A percentile compares a stretch with the other conserved stretches of the same genome.
phyloP scores from a whole-genome alignment of 805 yeast genomes.

The Zygotorulaspora sp. region DNA sequence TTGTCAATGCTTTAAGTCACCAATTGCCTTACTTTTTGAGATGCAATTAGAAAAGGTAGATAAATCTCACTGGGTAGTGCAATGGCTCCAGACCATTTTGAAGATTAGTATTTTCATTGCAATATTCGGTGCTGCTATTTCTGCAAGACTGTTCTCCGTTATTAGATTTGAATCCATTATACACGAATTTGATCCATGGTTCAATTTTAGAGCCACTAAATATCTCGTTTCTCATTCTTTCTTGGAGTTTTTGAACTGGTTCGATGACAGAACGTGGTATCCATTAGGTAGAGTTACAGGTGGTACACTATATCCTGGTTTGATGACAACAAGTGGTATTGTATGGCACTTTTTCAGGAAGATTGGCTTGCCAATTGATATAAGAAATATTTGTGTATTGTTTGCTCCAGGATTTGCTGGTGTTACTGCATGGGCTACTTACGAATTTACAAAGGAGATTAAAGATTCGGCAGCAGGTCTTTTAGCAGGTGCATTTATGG shows the following conservation, averaged over 20 bases:
- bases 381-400: slow-evolving; percentile 91
- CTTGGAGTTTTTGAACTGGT: slow-evolving; percentile 94
- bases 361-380: slow-evolving; percentile 79
- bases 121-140: slow-evolving; percentile 86
- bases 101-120: slow-evolving; percentile 65
- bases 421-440: slow-evolving; percentile 84
- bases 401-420: slow-evolving; percentile 97
- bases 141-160: slow-evolving; percentile 92
- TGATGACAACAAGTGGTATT: slow-evolving; percentile 95
- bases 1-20: background rate
- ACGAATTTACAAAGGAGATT: slow-evolving; percentile 81
- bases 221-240: slow-evolving; percentile 78
- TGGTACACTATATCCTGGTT: slow-evolving; percentile 95
- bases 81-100: slow-evolving; percentile 35
- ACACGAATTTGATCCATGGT: slow-evolving; percentile 97
- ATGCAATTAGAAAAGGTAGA: slow-evolving; percentile 3
- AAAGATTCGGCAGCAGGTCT: slow-evolving; percentile 87
- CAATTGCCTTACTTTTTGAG: background rate
- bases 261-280: slow-evolving; percentile 98
- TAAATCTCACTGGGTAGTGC: slow-evolving; percentile 9
- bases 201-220: slow-evolving; percentile 94
- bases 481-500: slow-evolving; percentile 89
- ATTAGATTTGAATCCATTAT: slow-evolving; percentile 93
- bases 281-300: slow-evolving; percentile 99
- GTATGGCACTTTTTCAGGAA: slow-evolving; percentile 69